Conservation (phyloP, 2,329 filamentous ascomycete species). For the Leptographium flavum region DNA sequence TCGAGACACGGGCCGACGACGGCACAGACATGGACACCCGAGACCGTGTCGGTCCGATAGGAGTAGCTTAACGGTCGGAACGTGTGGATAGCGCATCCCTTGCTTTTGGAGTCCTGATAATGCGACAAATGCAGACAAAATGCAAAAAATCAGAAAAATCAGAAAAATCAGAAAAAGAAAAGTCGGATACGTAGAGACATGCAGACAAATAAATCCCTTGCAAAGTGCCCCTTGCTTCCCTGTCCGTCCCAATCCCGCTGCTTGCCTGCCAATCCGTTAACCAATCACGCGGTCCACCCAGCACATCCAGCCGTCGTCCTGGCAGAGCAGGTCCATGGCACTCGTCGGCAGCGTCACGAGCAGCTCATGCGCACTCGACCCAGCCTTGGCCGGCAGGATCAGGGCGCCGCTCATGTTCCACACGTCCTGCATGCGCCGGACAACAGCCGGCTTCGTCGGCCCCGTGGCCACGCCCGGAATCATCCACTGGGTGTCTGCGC, state of each 20-base stretch:
- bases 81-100: no score
- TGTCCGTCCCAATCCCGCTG: no score
- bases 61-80: no score
- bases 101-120: no score
- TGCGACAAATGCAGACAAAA: no score
- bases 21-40: background rate
- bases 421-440: slow-evolving; percentile 17
- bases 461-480: slow-evolving; percentile 13
- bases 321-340: slow-evolving; percentile 16
- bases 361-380: slow-evolving; percentile 15
- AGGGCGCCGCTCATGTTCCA: slow-evolving; percentile 19
- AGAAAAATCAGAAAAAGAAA: no score
- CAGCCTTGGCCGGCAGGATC: slow-evolving; percentile 17
- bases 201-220: no score
- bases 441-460: slow-evolving; percentile 13
- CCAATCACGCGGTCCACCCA: slow-evolving; percentile 16
- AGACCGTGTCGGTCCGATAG: no score
- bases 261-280: background rate
- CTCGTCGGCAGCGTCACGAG: slow-evolving; percentile 17
- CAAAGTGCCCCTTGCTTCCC: no score
- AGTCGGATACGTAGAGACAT: no score
- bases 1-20: background rate
- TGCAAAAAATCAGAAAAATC: no score
- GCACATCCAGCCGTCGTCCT: slow-evolving; percentile 14
- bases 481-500: slow-evolving; percentile 24